Conservation (phyloP, 768 basidiomycete genomes). For the Lepiota brunneoincarnata region DNA sequence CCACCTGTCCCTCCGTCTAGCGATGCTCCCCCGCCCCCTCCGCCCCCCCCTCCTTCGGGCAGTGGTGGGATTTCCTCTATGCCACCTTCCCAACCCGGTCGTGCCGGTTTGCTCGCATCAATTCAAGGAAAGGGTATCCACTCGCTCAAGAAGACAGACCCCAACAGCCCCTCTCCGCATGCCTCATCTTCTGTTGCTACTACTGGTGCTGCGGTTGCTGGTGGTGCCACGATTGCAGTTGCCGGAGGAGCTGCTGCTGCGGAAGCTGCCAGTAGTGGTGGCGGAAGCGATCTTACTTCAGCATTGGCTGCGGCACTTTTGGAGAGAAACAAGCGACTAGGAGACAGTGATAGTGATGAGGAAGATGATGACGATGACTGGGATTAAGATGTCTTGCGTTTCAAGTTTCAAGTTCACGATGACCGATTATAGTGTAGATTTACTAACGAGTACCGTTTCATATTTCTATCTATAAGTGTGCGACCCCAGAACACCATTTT, state of each 20-base stretch:
- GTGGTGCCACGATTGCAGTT: slow-evolving; percentile 32
- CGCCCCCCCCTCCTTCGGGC: slow-evolving; percentile 43
- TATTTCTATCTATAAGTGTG: no score
- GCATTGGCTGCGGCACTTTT: slow-evolving; percentile 82
- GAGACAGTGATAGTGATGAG: slow-evolving; percentile 81
- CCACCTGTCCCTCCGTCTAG: slow-evolving; percentile 33
- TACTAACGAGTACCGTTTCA: no score
- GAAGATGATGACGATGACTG: slow-evolving; percentile 72
- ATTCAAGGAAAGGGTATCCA: slow-evolving; percentile 77
- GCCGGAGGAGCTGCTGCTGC: slow-evolving; percentile 31
- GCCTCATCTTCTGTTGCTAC: slow-evolving; percentile 31
- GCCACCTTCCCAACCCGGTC: slow-evolving; percentile 56
- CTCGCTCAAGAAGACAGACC: slow-evolving; percentile 59
- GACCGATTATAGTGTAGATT: no score
- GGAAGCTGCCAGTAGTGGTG: slow-evolving; percentile 34
- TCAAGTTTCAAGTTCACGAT: background rate
- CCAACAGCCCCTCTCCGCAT: slow-evolving; percentile 29
- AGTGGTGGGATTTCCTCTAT: slow-evolving; percentile 29
- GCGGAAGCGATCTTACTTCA: slow-evolving; percentile 74
- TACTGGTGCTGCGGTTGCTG: slow-evolving; percentile 29
- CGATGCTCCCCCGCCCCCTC: slow-evolving; percentile 34
- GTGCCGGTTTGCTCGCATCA: slow-evolving; percentile 67
- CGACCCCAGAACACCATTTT: no score
- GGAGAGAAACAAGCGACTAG: slow-evolving; percentile 83
- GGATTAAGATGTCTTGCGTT: slow-evolving; percentile 26